Base-by-base conservation (phyloP, 2,329 filamentous ascomycete species). In the Xylaria sp. region DNA sequence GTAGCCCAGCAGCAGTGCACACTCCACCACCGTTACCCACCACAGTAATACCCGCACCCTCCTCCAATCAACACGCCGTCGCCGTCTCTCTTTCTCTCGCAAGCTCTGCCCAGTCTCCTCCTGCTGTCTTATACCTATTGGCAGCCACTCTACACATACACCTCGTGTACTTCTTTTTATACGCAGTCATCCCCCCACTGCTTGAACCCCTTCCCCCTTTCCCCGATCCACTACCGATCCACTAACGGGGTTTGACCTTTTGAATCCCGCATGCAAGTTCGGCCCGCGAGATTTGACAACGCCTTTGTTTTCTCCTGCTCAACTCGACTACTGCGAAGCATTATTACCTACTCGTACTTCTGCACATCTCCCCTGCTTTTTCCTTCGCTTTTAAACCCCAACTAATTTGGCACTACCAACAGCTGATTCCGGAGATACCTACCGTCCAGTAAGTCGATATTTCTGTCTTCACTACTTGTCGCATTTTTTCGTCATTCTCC, bases 381-480 rank as follows among this genome's bases (percentile, higher is more conserved):
- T 50, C 68, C 59, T 66, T 69, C 65, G 61, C 62, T 63, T 51
- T 63, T 66, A 44, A 58, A 52, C 58, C 53, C 37, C 46, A 58
- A 78, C 76, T 81, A 76, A 78, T 76, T 68, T 63, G 70, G 67
- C 64, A 64, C 64, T 73, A 66, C 58, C 48, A 74, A 69, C 74
- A 85, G 83, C 83, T 73, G 83, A 85, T 70, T 79, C 80, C 69
- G 80, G 80, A 74, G 82, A 85, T 70, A 85, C 76, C 65, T 85
- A 85, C 74, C 81, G 83, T 73, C 81, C 82, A 70, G 83, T 74
- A 65, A 73, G 70, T 72, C 39, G 30, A 54, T 13, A n/a, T 58
- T 59, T 37, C 10, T 47, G 10, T 61, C n/a, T 52, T 44, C 10
- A 47, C 51, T 39, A 30, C 6, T 23, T 30, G 13, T n/a, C 4